These are phyloP conservation scores for Decorospora gaudefroyi DNA, from an alignment of 2,329 filamentous ascomycete genomes.

Conservation along the genomic window DNA sequence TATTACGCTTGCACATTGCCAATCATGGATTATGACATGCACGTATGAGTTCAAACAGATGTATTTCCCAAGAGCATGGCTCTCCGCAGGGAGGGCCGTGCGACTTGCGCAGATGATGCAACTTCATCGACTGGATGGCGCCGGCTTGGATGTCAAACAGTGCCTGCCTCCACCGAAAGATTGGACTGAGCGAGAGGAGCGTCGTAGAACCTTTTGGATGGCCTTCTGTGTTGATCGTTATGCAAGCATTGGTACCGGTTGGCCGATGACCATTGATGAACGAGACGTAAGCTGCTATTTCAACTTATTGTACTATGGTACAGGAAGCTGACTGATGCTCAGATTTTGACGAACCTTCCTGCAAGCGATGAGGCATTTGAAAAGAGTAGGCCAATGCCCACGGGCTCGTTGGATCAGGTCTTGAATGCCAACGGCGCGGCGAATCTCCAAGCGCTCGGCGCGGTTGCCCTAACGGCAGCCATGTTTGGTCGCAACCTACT, in stretches of 20 bases:
- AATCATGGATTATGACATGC: constrained; percentile 78
- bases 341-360: constrained; percentile 83
- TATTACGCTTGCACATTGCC: constrained; percentile 82
- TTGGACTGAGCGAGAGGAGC: constrained; percentile 92
- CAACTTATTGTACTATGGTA: not conserved
- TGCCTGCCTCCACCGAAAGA: constrained; percentile 84
- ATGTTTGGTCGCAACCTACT: constrained; percentile 89
- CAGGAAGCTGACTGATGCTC: constrained; percentile 18
- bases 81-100: constrained; percentile 82
- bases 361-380: constrained; percentile 83
- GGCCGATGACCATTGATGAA: constrained; percentile 95
- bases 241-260: constrained; percentile 93
- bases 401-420: constrained; percentile 69
- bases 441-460: constrained; percentile 76
- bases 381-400: constrained; percentile 74
- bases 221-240: constrained; percentile 89
- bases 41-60: constrained; percentile 96
- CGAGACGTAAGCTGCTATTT: constrained; percentile 64
- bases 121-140: constrained; percentile 81
- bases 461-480: constrained; percentile 81
- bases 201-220: constrained; percentile 93
- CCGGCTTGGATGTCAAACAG: constrained; percentile 87
- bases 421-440: constrained; percentile 72
- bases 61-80: constrained; percentile 95
- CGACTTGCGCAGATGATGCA: constrained; percentile 90